Conservation (phyloP, 805 yeast species). For the Tetrapisispora fleetii region DNA sequence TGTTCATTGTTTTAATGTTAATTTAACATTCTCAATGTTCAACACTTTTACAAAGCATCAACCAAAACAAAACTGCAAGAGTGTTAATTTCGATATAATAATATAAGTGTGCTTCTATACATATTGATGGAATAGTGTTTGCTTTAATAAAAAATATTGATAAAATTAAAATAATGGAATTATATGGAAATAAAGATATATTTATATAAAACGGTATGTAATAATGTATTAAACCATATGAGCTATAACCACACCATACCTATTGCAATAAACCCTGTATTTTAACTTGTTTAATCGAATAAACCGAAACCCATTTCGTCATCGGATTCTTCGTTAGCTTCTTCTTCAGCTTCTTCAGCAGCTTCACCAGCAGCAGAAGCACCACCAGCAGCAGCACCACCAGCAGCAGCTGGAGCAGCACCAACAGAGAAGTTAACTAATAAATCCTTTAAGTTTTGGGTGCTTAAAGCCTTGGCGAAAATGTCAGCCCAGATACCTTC, state of each 20-base stretch:
- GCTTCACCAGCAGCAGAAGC: constrained; percentile 42
- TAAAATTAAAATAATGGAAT: constrained; percentile 3
- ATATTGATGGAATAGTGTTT: not conserved
- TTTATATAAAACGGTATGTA: constrained; percentile 3
- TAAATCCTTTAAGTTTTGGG: constrained; percentile 63
- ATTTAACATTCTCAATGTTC: not conserved
- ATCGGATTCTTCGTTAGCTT: constrained; percentile 57
- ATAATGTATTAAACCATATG: constrained; percentile 1
- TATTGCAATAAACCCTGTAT: not conserved
- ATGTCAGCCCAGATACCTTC: constrained; percentile 76
- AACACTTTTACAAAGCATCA: no score
- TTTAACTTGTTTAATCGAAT: constrained; percentile 49
- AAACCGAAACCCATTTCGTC: constrained; percentile 89
- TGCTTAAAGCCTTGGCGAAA: constrained; percentile 74
- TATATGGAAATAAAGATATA: not conserved
- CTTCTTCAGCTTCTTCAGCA: constrained; percentile 49
- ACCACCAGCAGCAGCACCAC: constrained; percentile 38
- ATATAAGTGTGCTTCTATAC: no score
- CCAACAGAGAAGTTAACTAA: constrained; percentile 49
- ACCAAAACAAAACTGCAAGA: no score
- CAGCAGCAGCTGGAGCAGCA: constrained; percentile 33
- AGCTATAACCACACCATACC: not conserved
- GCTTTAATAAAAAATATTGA: constrained; percentile 2
- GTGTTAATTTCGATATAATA: no score
- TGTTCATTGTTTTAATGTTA: no score